Evolutionary conservation across 768 basidiomycete genomes (phyloP).

Genomic region (Pulveroboletus ravenelii): DNA sequence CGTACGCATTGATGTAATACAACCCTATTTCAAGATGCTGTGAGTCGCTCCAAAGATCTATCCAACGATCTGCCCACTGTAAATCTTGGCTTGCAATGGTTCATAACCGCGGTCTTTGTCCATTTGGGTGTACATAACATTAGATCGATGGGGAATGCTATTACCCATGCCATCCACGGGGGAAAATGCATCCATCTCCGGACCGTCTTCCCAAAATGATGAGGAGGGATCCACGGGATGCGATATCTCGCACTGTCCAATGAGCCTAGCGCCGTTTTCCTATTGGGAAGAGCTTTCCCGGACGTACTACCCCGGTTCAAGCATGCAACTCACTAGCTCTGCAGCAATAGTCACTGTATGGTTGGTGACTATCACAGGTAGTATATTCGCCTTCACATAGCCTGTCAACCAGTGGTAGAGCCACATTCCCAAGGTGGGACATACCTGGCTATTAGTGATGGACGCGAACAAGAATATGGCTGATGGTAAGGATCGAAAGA

Average conservation of each 20-base stretch:
- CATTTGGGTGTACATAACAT: conserved; percentile 60
- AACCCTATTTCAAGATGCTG: conserved; percentile 44
- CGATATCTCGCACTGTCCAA: conserved; percentile 93
- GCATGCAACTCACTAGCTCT: conserved; percentile 53
- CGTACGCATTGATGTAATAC: conserved; percentile 88
- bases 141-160: conserved; percentile 44
- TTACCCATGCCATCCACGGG: conserved; percentile 54
- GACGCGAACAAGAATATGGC: conserved; percentile 93
- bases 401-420: conserved; percentile 9
- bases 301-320: conserved; percentile 49
- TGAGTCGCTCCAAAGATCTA: conserved; percentile 10
- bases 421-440: conserved; percentile 14
- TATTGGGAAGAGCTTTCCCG: conserved; percentile 25
- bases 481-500: conserved; percentile 89
- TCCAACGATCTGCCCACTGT: conserved; percentile 43
- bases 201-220: conserved; percentile 27
- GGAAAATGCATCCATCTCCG: conserved; percentile 37
- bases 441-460: conserved; percentile 72
- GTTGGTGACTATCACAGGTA: conserved; percentile 90
- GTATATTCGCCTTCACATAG: conserved; percentile 58
- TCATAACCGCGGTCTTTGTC: conserved; percentile 50
- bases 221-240: conserved; percentile 56
- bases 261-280: conserved; percentile 72
- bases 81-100: conserved; percentile 55
- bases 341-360: conserved; percentile 95